A percentile compares a stretch with the other conserved stretches of the same genome.
Conservation (phyloP, 2,329 filamentous ascomycete genomes). For the Penicillium sp. region DNA sequence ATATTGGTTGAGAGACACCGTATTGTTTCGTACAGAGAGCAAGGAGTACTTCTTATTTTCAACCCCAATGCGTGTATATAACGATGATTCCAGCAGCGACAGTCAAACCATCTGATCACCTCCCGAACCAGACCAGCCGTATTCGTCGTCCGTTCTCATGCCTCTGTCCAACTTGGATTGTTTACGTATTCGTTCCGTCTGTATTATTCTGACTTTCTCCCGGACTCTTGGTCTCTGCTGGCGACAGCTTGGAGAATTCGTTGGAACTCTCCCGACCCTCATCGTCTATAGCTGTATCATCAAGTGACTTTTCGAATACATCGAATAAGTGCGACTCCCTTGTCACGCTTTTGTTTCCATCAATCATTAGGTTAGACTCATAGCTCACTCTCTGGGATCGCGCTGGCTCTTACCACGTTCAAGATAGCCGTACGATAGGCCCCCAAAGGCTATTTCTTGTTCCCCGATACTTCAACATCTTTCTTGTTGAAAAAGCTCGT, state of each 20-base stretch:
- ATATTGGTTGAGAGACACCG: too few species aligned
- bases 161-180: background rate
- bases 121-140: background rate
- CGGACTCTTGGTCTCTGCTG: background rate
- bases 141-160: too few species aligned
- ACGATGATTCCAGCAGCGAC: background rate
- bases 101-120: background rate
- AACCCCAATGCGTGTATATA: too few species aligned
- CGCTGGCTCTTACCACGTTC: constrained; percentile 3
- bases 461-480: background rate
- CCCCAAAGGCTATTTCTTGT: constrained; percentile 9
- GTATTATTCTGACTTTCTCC: background rate
- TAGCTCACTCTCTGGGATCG: background rate
- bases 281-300: background rate
- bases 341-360: constrained; percentile 5
- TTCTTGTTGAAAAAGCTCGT: constrained; percentile 3
- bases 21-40: too few species aligned
- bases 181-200: background rate
- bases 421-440: constrained; percentile 10
- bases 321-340: background rate
- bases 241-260: too few species aligned
- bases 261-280: background rate
- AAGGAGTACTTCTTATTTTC: too few species aligned
- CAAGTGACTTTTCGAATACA: background rate
- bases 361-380: background rate